Evolutionary conservation across 1,284 basidiomycete genomes (phyloP).

Genomic region (Sporisorium graminicola): DNA sequence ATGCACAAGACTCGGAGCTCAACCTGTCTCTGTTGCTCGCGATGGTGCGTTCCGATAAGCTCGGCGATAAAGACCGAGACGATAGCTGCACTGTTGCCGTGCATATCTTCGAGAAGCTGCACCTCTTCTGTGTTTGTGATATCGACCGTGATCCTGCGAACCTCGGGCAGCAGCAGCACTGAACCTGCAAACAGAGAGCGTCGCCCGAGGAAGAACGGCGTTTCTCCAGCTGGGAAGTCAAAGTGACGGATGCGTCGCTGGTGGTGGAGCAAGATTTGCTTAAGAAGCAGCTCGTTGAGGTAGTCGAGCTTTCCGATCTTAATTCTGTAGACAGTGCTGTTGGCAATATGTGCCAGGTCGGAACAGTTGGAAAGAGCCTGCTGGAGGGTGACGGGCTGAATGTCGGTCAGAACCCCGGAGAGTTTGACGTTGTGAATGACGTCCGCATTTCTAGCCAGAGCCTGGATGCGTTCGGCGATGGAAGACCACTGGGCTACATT

Average conservation of each 20-base stretch:
- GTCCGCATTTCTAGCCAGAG: constrained; percentile 3
- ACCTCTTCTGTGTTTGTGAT: constrained; percentile 8
- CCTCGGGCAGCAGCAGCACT: constrained; percentile 4
- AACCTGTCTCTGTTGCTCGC: not conserved
- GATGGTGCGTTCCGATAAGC: constrained; percentile 12
- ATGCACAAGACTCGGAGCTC: constrained; percentile 20
- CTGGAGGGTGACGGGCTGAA: constrained; percentile 11
- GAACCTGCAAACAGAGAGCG: constrained; percentile 18
- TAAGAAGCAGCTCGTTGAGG: constrained; percentile 25
- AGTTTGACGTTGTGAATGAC: constrained; percentile 30
- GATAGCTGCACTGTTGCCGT: constrained; percentile 2
- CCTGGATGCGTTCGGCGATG: constrained; percentile 10
- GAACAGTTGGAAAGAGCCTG: constrained; percentile 11
- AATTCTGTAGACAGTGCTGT: not conserved
- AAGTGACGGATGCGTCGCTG: constrained; percentile 18
- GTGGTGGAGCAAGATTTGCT: constrained; percentile 14
- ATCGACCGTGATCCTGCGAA: constrained; percentile 20
- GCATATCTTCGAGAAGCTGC: not conserved
- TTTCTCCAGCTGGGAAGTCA: constrained; percentile 16
- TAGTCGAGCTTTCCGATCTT: constrained; percentile 20
- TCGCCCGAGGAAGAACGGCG: constrained; percentile 17
- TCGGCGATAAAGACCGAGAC: constrained; percentile 12
- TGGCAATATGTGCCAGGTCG: not conserved
- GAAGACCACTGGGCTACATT: not conserved
- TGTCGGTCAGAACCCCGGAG: constrained; percentile 12